A percentile compares a stretch with the other conserved stretches of the same genome.
Conservation (phyloP, 768 basidiomycete species). For the Pleurotus cornucopiae region DNA sequence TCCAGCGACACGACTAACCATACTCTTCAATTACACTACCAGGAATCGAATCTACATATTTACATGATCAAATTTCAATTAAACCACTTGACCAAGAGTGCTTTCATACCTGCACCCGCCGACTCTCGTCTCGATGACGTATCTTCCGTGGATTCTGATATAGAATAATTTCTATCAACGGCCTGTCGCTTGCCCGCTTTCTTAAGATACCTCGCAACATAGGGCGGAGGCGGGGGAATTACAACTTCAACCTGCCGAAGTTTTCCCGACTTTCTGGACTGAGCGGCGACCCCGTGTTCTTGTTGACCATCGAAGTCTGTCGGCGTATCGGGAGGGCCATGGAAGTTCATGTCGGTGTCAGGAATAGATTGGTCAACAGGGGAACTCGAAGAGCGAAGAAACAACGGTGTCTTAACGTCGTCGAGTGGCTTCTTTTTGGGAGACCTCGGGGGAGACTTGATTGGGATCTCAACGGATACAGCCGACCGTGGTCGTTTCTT, state of each 20-base stretch:
- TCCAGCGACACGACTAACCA: conserved; percentile 10
- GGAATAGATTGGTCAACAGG: not conserved
- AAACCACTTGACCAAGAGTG: not conserved
- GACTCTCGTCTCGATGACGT: not conserved
- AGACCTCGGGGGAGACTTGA: not conserved
- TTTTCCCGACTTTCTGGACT: too few species aligned
- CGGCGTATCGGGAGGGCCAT: too few species aligned
- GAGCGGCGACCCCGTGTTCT: too few species aligned
- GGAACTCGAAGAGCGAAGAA: not conserved
- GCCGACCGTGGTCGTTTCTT: not conserved
- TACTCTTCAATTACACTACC: conserved; percentile 12
- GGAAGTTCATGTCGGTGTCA: not conserved
- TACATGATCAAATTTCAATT: not conserved
- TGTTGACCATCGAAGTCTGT: too few species aligned
- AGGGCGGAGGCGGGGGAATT: not conserved
- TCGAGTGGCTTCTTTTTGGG: not conserved
- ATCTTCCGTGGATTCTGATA: not conserved
- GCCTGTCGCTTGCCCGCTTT: not conserved
- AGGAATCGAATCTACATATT: conserved; percentile 16
- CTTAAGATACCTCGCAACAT: not conserved
- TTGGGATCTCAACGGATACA: not conserved
- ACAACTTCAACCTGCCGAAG: not conserved
- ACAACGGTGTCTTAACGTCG: not conserved
- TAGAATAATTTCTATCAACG: not conserved
- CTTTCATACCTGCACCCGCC: conserved; percentile 1